These are phyloP conservation scores for Thelonectria rubi DNA, from an alignment of 2,329 filamentous ascomycete genomes.

Conservation along the genomic window DNA sequence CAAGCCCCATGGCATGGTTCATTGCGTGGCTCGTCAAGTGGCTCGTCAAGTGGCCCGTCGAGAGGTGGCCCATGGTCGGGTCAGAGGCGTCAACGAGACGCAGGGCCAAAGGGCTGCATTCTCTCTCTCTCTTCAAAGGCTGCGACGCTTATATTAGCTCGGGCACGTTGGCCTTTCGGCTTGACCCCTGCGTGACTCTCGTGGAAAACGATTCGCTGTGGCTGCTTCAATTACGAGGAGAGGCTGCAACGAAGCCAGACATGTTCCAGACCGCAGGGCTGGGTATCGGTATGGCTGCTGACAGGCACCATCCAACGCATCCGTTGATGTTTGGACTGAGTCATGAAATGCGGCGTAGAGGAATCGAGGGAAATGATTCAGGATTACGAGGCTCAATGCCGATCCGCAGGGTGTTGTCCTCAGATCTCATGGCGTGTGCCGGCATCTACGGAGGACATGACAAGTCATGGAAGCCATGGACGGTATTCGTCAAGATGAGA, in stretches of 20 bases:
- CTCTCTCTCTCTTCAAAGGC: neutral
- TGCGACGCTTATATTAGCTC: neutral
- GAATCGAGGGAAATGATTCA: too few relatives aligned
- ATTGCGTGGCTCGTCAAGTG: neutral
- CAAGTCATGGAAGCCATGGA: neutral
- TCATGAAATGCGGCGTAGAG: neutral
- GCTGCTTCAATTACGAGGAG: constrained; percentile 12
- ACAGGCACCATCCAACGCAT: neutral
- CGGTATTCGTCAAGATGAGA: neutral
- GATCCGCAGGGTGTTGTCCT: too few relatives aligned
- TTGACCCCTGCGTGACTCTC: neutral
- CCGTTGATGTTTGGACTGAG: neutral
- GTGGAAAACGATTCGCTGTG: constrained; percentile 12
- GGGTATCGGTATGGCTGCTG: constrained; percentile 1
- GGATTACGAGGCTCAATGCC: neutral
- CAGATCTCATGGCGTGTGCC: neutral
- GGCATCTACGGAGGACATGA: neutral
- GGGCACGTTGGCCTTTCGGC: neutral
- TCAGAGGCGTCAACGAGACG: too few relatives aligned
- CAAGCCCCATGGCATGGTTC: constrained; percentile 8
- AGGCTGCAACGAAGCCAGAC: constrained; percentile 5
- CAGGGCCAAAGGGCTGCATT: too few relatives aligned
- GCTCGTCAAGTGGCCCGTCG: neutral
- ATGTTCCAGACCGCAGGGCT: constrained; percentile 23
- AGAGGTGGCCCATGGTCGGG: too few relatives aligned